Evolutionary conservation across 495 filamentous ascomycete genomes (phyloP), one percentile per base, ranked within the genome.

Genomic region (Aspergillus indologenus): DNA sequence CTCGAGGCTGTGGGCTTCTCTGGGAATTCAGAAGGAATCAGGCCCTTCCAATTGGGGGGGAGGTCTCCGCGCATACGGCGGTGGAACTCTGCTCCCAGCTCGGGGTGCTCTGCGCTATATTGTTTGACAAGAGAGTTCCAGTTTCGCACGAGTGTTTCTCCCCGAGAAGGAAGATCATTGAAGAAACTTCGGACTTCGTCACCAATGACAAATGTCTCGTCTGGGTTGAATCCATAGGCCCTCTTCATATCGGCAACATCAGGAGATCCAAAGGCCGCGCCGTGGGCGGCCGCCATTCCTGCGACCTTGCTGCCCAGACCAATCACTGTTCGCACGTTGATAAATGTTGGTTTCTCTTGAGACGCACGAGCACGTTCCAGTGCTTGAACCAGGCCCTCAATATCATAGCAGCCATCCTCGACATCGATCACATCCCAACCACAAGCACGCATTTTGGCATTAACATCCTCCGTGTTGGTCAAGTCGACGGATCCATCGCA

Each of bases 381-480:
- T 0, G 82, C 82, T 22, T 66, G 29, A 17, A 83, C 79, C 24
- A 87, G 76, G 0, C 63, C 77, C 31, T 75, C 71, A 19, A 86
- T 69, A 59, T 85, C 79, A 57, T 77, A 77, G 57, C 68, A 76
- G 2, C 83, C 81, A 62, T 85, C 81, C 46, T 73, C 63, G 2
- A 85, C 70, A 54, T 85, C 80, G 48, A 84, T 69, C 3, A 85
- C 81, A 45, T 82, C 70, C 81, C 82, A 87, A 1, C 82, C 83
- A 53, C 69, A 77, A 0, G 84, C 83, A 8, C 65, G 60, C 82
- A 86, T 85, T 65, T 85, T 85, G 22, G 69, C 72, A 56, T 84
- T 85, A 29, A 85, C 72, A 61, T 85, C 80, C 59, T 87, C 83
- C 2, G 76, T 82, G 60, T 81, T 83, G 18, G 73, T 76, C 4